Conservation (phyloP, 1,284 basidiomycete species). For the Xanthoconium separans region DNA sequence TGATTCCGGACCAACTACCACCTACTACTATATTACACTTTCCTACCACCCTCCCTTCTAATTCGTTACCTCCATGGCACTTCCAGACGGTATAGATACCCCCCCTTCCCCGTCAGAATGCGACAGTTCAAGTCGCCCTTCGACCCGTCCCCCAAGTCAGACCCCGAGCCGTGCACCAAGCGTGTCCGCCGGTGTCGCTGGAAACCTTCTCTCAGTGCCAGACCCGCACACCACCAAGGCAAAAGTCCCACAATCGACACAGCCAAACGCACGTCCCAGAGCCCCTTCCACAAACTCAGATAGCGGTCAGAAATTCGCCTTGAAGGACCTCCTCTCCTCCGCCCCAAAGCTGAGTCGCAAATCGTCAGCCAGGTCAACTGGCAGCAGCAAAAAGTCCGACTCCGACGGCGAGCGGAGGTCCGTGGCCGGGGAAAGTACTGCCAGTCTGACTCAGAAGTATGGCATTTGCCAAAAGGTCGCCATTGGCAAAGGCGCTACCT, state of each 20-base stretch:
- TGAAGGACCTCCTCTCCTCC: slow-evolving; percentile 72
- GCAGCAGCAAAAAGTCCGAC: slow-evolving; percentile 65
- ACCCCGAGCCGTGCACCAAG: slow-evolving; percentile 55
- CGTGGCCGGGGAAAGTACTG: slow-evolving; percentile 57
- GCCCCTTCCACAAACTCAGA: slow-evolving; percentile 55
- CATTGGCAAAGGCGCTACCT: slow-evolving; percentile 97
- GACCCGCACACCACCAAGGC: slow-evolving; percentile 24
- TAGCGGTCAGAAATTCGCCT: slow-evolving; percentile 71
- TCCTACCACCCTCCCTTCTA: neutral
- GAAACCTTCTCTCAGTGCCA: slow-evolving; percentile 37
- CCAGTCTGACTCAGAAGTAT: slow-evolving; percentile 86
- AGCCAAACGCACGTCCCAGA: slow-evolving; percentile 33
- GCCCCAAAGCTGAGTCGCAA: slow-evolving; percentile 72
- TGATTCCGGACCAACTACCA: neutral
- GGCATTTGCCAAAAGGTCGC: slow-evolving; percentile 96
- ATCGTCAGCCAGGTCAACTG: slow-evolving; percentile 67
- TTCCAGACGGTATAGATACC: slow-evolving; percentile 47
- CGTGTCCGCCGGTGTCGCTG: slow-evolving; percentile 50
- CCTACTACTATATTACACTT: neutral
- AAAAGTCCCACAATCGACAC: slow-evolving; percentile 30
- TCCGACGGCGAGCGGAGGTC: slow-evolving; percentile 65
- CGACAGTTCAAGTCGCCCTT: slow-evolving; percentile 60
- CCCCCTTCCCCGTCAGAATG: slow-evolving; percentile 56
- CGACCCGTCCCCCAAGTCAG: slow-evolving; percentile 59
- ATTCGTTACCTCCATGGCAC: slow-evolving; percentile 34